Evolutionary conservation across 306 rosid genomes (phyloP).

Genomic region (barrel medic (Medicago truncatula)): MtrunA17r5.0-ANR NC_053042.1:22257501-22258000

Average conservation of each 20-base stretch:
- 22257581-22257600: conserved; percentile 32
- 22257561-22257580: conserved; percentile 33
- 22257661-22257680: conserved; percentile 39
- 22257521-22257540: conserved; percentile 34
- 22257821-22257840: neutral
- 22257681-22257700: conserved; percentile 41
- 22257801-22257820: neutral
- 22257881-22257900: neutral
- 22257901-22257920: neutral
- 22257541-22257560: conserved; percentile 35
- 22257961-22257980: too few relatives aligned
- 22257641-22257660: neutral
- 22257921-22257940: too few relatives aligned
- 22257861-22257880: neutral
- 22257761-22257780: conserved; percentile 21
- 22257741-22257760: conserved; percentile 26
- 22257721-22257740: conserved; percentile 38
- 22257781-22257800: neutral
- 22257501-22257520: conserved; percentile 36
- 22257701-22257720: conserved; percentile 33
- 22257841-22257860: neutral
- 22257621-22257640: conserved; percentile 28
- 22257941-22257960: too few relatives aligned
- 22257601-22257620: conserved; percentile 1
- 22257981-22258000: too few relatives aligned